A percentile compares a stretch with the other conserved stretches of the same genome.
phyloP scores from a whole-genome alignment of 2,329 filamentous ascomycete species.

The Pestalotiopsis sp. region DNA sequence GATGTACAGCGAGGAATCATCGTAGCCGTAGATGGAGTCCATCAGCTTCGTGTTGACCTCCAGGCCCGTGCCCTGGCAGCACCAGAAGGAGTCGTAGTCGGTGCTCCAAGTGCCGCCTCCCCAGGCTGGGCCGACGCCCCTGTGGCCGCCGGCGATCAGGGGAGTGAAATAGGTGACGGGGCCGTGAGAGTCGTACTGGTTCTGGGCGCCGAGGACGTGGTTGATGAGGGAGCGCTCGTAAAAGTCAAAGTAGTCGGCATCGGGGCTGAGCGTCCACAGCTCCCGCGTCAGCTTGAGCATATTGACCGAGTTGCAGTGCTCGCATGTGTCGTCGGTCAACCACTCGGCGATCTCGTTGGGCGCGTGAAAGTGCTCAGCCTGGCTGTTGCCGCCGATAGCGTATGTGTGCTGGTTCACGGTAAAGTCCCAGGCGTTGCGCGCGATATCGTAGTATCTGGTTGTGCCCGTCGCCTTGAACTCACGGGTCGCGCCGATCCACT shows the following conservation, averaged over 20 bases:
- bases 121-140: conserved; percentile 55
- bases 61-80: conserved; percentile 53
- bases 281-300: conserved; percentile 59
- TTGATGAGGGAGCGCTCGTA: conserved; percentile 54
- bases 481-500: conserved; percentile 53
- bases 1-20: conserved; percentile 44
- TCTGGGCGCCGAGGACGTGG: conserved; percentile 52
- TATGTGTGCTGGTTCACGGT: conserved; percentile 50
- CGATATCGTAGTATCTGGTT: conserved; percentile 47
- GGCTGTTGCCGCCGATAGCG: conserved; percentile 56
- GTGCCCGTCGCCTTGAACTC: conserved; percentile 52
- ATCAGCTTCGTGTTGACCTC: conserved; percentile 55
- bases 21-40: conserved; percentile 54
- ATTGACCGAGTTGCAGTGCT: conserved; percentile 58
- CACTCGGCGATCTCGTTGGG: conserved; percentile 48
- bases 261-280: conserved; percentile 47
- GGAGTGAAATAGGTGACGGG: conserved; percentile 57
- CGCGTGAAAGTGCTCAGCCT: conserved; percentile 52
- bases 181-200: conserved; percentile 45
- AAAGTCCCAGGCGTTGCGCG: conserved; percentile 50
- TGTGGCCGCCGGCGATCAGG: conserved; percentile 46
- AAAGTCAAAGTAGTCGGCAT: conserved; percentile 51
- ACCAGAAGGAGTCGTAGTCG: conserved; percentile 56
- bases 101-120: conserved; percentile 58
- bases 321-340: conserved; percentile 48